Percentiles rank a stretch among this genome's conserved stretches.
These are phyloP conservation scores for Phytophthora kernoviae DNA, from an alignment of 352 stramenopile genomes.

Conservation along the genomic window DNA sequence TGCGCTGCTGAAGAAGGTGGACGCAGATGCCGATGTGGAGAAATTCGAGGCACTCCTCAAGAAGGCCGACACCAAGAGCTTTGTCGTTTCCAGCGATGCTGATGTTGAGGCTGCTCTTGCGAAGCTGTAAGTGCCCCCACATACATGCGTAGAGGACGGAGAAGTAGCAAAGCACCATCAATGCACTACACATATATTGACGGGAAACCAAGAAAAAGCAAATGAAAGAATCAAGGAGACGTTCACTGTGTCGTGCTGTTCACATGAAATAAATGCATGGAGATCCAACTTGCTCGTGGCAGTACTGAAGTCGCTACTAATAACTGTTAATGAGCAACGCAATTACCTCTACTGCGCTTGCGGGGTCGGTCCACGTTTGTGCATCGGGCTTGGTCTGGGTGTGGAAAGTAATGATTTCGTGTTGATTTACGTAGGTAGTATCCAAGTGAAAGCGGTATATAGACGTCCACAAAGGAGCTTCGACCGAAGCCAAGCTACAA, in stretches of 20 bases:
- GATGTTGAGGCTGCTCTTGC: slow-evolving; percentile 62
- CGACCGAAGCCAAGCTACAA: too few species aligned
- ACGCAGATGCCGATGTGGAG: slow-evolving; percentile 52
- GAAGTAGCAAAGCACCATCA: slow-evolving; percentile 33
- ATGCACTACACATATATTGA: slow-evolving; percentile 40
- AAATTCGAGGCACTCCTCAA: slow-evolving; percentile 73
- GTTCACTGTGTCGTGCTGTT: neutral
- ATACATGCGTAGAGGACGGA: slow-evolving; percentile 3
- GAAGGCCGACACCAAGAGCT: slow-evolving; percentile 68
- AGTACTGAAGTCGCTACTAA: too few species aligned
- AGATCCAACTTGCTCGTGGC: too few species aligned
- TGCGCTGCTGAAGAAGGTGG: slow-evolving; percentile 51
- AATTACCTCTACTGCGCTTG: too few species aligned
- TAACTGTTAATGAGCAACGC: too few species aligned
- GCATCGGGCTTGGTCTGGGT: too few species aligned
- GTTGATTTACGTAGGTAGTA: too few species aligned
- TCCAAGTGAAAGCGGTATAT: too few species aligned
- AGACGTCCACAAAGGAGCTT: too few species aligned
- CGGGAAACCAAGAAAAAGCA: slow-evolving; percentile 24
- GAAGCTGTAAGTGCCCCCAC: slow-evolving; percentile 57
- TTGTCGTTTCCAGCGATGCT: slow-evolving; percentile 63
- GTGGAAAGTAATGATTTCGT: too few species aligned
- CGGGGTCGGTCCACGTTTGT: too few species aligned
- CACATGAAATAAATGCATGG: too few species aligned
- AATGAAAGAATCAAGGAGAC: slow-evolving; percentile 13